Conservation (phyloP, 1,284 basidiomycete genomes). For the Sporisorium scitamineum region DNA sequence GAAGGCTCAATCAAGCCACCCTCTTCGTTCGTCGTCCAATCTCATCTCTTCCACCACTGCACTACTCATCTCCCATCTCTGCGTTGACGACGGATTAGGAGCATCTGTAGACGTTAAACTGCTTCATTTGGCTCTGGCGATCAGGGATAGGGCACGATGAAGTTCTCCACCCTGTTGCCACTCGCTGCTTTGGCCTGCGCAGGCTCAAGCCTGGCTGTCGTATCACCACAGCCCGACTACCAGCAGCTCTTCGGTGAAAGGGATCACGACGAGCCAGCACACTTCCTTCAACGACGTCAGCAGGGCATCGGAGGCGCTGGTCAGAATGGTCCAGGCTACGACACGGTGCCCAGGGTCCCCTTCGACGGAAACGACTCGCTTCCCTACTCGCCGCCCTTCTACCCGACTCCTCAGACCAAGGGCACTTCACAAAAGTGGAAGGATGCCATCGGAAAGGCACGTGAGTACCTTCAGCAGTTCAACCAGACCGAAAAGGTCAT, state of each 20-base stretch:
- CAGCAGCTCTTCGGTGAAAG: conserved; percentile 30
- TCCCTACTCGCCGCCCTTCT: conserved; percentile 56
- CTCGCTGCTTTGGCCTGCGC: conserved; percentile 30
- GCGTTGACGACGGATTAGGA: neutral
- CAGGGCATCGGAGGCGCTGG: conserved; percentile 46
- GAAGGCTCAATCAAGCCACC: neutral
- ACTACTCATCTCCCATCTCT: neutral
- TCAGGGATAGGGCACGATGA: conserved; percentile 12
- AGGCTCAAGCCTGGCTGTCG: conserved; percentile 27
- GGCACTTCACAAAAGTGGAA: conserved; percentile 72
- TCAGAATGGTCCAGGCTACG: conserved; percentile 43
- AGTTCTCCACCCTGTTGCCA: conserved; percentile 31
- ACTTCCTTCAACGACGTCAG: conserved; percentile 32
- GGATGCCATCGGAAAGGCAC: conserved; percentile 74
- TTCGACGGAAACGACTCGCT: conserved; percentile 55
- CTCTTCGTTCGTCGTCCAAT: neutral
- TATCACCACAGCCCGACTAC: conserved; percentile 31
- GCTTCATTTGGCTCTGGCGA: neutral
- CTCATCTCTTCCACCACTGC: neutral
- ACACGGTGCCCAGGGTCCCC: conserved; percentile 36
- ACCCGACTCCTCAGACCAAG: conserved; percentile 52
- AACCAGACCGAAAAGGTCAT: conserved; percentile 72
- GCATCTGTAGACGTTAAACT: neutral
- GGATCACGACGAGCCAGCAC: conserved; percentile 16
- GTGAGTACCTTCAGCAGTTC: conserved; percentile 68